phyloP scores from a whole-genome alignment of 129 eudicot species.

The Apium graveolens region DNA sequence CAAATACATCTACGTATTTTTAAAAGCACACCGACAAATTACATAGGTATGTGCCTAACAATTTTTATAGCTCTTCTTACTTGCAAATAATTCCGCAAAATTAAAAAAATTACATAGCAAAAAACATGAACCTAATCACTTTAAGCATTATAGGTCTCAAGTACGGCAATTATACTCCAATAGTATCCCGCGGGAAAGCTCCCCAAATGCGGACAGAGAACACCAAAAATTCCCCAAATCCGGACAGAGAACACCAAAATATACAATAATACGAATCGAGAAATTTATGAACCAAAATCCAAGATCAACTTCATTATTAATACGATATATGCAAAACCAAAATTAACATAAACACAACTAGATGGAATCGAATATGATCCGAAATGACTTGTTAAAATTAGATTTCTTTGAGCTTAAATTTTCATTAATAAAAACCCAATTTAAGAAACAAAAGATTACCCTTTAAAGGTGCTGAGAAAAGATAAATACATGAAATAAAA shows the following conservation, averaged over 20 bases:
- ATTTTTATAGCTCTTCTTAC: neutral
- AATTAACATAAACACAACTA: neutral
- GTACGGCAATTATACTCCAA: neutral
- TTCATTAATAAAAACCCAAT: too few relatives aligned
- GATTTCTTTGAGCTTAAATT: too few relatives aligned
- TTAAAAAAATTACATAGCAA: neutral
- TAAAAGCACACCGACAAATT: neutral
- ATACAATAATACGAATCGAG: too few relatives aligned
- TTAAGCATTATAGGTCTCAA: neutral
- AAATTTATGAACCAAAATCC: too few relatives aligned
- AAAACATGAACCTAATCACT: neutral
- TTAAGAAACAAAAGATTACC: neutral
- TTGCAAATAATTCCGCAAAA: neutral
- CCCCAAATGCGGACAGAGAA: too few relatives aligned
- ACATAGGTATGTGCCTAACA: neutral
- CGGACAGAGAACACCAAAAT: too few relatives aligned
- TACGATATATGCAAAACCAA: neutral
- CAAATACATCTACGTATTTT: neutral
- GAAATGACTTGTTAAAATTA: neutral
- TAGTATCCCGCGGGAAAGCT: neutral
- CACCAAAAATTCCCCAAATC: too few relatives aligned
- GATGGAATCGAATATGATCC: neutral
- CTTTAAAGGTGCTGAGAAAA: neutral
- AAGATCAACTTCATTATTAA: neutral
- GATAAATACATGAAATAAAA: neutral